Base-by-base conservation (phyloP, 2,329 filamentous ascomycete genomes). In the Drechslerella coelobrocha region DNA sequence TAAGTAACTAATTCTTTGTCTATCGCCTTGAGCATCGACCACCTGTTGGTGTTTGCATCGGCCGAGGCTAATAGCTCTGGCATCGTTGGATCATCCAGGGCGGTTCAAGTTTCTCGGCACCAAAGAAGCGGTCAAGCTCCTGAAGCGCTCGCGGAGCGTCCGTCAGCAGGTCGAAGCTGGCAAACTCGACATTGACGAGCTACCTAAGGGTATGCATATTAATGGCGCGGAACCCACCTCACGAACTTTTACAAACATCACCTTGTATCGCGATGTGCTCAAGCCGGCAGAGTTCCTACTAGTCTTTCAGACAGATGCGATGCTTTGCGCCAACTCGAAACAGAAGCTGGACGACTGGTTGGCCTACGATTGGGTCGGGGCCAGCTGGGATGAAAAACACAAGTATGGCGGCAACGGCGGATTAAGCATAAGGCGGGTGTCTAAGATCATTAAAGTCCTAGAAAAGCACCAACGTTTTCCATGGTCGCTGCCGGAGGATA, bases 261-360 rank as follows among this genome's bases (percentile, higher is more conserved):
- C 82, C 79, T 78, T 85, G 1, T 86, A 77, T 78, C 72, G 78
- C 78, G 0, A 68, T 68, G 45, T 60, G 2, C 43, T 72, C 14
- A 39, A 51, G 12, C 68, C 68, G 6, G 83, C 82, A 10, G 84
- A 85, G 77, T 84, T 81, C 80, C 77, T 86, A 29, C 79, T 86
- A 23, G 76, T 84, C 21, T 85, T 85, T 77, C 82, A 83, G 78
- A 82, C 81, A 56, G 84, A 86, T 77, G 83, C 81, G 73, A 83
- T 85, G 68, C 77, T 85, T 43, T 85, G 84, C 75, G 83, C 84
- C 72, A 85, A 85, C 75, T 81, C 80, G 59, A 77, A 75, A 54
- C 78, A 78, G 60, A 80, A 78, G 62, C 75, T 84, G 27, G 81
- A 85, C 74, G 81, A 83, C 63, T 85, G 80, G 76, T 76, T 84